phyloP scores from a whole-genome alignment of 495 filamentous ascomycete species.

The Xylaria bambusicola region DNA sequence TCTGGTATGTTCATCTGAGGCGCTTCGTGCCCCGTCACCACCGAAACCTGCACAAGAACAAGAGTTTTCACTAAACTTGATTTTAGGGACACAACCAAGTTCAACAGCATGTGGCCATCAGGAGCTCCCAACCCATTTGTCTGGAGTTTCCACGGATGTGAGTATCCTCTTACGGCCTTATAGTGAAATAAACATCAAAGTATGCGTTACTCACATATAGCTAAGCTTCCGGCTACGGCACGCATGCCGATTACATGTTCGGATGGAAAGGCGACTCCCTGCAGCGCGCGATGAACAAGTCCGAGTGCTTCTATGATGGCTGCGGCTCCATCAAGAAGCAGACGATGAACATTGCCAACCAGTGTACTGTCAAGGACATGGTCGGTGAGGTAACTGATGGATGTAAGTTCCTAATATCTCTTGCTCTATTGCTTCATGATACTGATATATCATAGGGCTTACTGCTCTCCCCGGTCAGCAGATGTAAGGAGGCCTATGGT shows the following conservation, averaged over 20 bases:
- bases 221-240: slow-evolving; percentile 35
- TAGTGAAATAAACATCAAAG: neutral
- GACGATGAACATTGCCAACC: slow-evolving; percentile 42
- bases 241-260: slow-evolving; percentile 51
- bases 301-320: slow-evolving; percentile 49
- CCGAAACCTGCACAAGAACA: too few relatives aligned
- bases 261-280: slow-evolving; percentile 50
- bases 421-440: neutral
- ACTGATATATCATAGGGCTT: slow-evolving; percentile 12
- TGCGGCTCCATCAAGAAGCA: slow-evolving; percentile 52
- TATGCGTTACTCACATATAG: too few relatives aligned
- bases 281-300: slow-evolving; percentile 49
- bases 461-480: neutral
- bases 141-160: slow-evolving; percentile 45
- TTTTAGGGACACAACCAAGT: slow-evolving; percentile 52
- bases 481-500: slow-evolving; percentile 1
- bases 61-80: too few relatives aligned
- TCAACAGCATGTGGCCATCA: slow-evolving; percentile 49
- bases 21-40: too few relatives aligned
- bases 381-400: slow-evolving; percentile 49
- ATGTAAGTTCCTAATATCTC: slow-evolving; percentile 42
- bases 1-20: too few relatives aligned
- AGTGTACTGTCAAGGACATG: slow-evolving; percentile 45
- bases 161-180: neutral
- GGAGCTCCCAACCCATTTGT: slow-evolving; percentile 51